Evolutionary conservation across 2,329 filamentous ascomycete genomes (phyloP), one percentile per base, ranked within the genome.

Genomic region (Clonostachys rhizophaga): DNA sequence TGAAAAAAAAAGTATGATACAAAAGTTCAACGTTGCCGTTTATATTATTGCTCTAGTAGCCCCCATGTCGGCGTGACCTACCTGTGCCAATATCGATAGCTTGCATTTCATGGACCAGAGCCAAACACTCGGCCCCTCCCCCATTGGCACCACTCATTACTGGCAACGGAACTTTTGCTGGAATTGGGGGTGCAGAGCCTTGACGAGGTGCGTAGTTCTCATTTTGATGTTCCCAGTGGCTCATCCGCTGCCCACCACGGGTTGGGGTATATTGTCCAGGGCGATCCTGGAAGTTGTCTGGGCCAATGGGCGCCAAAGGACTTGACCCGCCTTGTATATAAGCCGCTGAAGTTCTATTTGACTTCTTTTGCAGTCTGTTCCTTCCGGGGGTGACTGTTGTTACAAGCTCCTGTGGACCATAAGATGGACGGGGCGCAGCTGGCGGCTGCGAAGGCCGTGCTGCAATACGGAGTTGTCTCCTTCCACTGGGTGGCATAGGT

Each of bases 81-180:
- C 81, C 82, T 20, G 70, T 70, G n/a, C 83, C 83, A 53, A 86
- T 77, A 55, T 86, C 81, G 51, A 86, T 86, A 43, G 73, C 72
- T 56, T 76, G 82, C 74, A 91, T 78, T 66, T 91, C 87, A 52
- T 89, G 74, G 64, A 86, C 78, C 45, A 91, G 66, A 17, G 84
- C 80, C 64, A 75, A 73, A 10, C 24, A 30, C 52, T 79, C 71
- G 48, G 75, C 75, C 24, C 66, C 63, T 14, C 62, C 66, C 45
- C 63, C 68, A 34, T 67, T 65, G 6, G 63, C 65, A 34, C 68
- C 72, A 51, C 69, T 75, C 68, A 72, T 76, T n/a, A 64, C 47
- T 24, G 60, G 59, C 18, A 86, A 63, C 2, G 85, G 84, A 9
- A 89, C 70, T 65, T 89, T 89, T n/a, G 84, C 83, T 5, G 86